These are phyloP conservation scores for Cucumis melo DNA, from an alignment of 306 rosid species.

Conservation along the genomic window DNA sequence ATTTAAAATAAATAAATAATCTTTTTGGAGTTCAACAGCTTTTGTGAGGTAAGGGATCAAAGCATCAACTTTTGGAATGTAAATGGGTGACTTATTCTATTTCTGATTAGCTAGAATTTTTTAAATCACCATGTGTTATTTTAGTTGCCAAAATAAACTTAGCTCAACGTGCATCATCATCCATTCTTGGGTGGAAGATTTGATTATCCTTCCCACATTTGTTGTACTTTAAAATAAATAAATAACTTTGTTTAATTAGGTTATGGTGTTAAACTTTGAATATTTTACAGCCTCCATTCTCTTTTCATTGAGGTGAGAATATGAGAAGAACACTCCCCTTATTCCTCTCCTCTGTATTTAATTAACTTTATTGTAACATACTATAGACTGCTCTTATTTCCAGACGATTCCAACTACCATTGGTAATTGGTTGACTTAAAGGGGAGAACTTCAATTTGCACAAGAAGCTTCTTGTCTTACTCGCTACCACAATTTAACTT, in stretches of 20 bases:
- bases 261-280: not conserved
- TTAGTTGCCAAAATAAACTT: no score
- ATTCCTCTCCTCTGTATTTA: not conserved
- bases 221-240: no score
- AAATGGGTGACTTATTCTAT: not conserved
- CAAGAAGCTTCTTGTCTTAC: not conserved
- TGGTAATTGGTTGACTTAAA: not conserved
- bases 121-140: not conserved
- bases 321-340: not conserved
- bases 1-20: no score
- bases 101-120: not conserved
- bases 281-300: not conserved
- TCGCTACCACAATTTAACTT: not conserved
- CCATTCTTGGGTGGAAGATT: no score
- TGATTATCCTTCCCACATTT: no score
- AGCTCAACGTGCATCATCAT: no score
- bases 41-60: no score
- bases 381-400: not conserved
- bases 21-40: no score
- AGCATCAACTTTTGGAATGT: not conserved
- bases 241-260: not conserved
- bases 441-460: not conserved
- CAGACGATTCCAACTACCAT: not conserved
- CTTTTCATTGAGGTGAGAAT: not conserved
- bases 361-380: not conserved